A percentile compares a stretch with the other conserved stretches of the same genome.
phyloP scores from a whole-genome alignment of 495 filamentous ascomycete species.

The Trichocladium uniseriatum region DNA sequence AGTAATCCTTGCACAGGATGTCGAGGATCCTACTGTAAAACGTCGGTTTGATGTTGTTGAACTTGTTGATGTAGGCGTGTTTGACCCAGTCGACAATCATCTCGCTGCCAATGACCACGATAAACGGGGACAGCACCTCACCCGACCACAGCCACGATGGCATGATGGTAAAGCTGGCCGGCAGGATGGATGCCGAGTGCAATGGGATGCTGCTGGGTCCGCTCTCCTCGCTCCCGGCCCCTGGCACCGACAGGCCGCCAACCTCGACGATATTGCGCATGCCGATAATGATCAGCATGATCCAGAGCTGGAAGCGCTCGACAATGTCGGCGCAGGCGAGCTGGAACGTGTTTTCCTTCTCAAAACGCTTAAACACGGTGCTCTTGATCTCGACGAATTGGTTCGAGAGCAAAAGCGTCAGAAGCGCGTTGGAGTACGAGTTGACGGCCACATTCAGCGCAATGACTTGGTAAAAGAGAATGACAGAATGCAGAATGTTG shows the following conservation, averaged over 20 bases:
- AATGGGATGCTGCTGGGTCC: slow-evolving; percentile 36
- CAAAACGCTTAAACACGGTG: slow-evolving; percentile 94
- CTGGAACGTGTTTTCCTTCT: slow-evolving; percentile 96
- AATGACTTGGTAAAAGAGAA: slow-evolving; percentile 93
- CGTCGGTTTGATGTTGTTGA: slow-evolving; percentile 87
- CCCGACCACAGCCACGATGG: slow-evolving; percentile 67
- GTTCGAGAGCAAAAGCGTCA: slow-evolving; percentile 85
- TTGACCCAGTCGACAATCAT: slow-evolving; percentile 98
- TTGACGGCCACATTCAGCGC: slow-evolving; percentile 97
- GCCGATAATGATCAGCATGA: slow-evolving; percentile 93
- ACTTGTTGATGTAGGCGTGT: slow-evolving; percentile 95
- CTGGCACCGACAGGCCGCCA: slow-evolving; percentile 52
- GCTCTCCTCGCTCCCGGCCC: slow-evolving; percentile 38
- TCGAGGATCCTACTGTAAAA: slow-evolving; percentile 87
- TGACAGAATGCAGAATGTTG: slow-evolving; percentile 74
- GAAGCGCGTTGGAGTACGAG: slow-evolving; percentile 90
- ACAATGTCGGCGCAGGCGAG: slow-evolving; percentile 94
- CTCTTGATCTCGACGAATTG: slow-evolving; percentile 98
- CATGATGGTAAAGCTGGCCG: slow-evolving; percentile 78
- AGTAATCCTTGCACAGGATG: slow-evolving; percentile 93
- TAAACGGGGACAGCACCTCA: slow-evolving; percentile 81
- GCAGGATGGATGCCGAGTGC: slow-evolving; percentile 57
- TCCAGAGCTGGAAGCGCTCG: slow-evolving; percentile 93
- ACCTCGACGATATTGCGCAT: slow-evolving; percentile 93
- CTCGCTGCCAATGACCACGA: slow-evolving; percentile 88